Percentiles rank a stretch among this genome's conserved stretches.
Evolutionary conservation across 768 basidiomycete species (phyloP).

Genomic region (Amanita molliuscula): DNA sequence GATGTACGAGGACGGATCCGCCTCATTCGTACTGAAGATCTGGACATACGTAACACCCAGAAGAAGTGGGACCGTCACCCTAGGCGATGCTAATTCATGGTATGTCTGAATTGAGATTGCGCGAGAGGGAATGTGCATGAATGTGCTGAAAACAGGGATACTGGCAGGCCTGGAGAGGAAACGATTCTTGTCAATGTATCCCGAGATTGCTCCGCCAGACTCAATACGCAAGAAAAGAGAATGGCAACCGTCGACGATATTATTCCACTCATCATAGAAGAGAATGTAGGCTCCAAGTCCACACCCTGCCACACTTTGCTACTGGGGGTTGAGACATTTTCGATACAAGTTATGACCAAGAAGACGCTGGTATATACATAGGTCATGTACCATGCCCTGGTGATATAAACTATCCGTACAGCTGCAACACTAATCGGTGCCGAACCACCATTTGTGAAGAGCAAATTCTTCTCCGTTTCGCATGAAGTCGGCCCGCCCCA

Average conservation of each 20-base stretch:
- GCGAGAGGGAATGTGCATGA: background rate
- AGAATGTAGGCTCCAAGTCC: conserved; percentile 43
- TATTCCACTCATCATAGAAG: conserved; percentile 32
- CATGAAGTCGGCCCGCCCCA: conserved; percentile 35
- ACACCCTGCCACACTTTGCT: conserved; percentile 43
- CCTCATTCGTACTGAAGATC: conserved; percentile 38
- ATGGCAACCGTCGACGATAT: conserved; percentile 39
- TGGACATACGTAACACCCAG: conserved; percentile 51
- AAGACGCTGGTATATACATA: background rate
- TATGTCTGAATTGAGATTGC: background rate
- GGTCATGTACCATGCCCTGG: background rate
- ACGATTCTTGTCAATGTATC: conserved; percentile 38
- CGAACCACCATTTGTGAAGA: conserved; percentile 38
- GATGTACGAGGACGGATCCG: conserved; percentile 77
- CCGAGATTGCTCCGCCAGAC: conserved; percentile 40
- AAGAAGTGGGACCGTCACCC: conserved; percentile 37
- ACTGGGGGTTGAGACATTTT: conserved; percentile 38
- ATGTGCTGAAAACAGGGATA: conserved; percentile 32
- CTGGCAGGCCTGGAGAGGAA: conserved; percentile 46
- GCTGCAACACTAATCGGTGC: conserved; percentile 6
- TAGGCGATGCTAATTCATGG: conserved; percentile 27
- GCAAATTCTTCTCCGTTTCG: conserved; percentile 19
- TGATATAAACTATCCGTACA: background rate
- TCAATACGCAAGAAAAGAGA: conserved; percentile 24
- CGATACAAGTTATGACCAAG: conserved; percentile 11